Evolutionary conservation across 2,329 filamentous ascomycete genomes (phyloP).

Genomic region (Ciborinia camelliae): DNA sequence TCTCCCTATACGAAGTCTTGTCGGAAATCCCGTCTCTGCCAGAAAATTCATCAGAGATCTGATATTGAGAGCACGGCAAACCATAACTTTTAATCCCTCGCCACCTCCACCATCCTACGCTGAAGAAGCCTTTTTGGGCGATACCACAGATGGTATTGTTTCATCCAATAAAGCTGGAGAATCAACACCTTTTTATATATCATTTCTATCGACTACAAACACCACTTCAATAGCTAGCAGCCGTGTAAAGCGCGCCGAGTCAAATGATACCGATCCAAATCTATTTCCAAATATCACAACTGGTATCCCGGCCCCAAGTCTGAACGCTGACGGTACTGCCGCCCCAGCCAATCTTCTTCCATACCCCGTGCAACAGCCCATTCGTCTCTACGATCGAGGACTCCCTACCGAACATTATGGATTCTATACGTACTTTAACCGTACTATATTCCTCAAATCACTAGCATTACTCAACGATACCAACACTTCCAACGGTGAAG

Average conservation of each 20-base stretch:
- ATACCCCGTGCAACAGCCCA: slow-evolving; percentile 67
- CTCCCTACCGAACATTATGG: slow-evolving; percentile 81
- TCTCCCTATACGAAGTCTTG: slow-evolving; percentile 27
- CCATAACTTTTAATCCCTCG: slow-evolving; percentile 43
- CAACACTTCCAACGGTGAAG: slow-evolving; percentile 41
- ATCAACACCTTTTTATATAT: slow-evolving; percentile 84
- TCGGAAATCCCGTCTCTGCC: slow-evolving; percentile 37
- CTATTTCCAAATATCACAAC: slow-evolving; percentile 44
- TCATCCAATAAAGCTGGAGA: slow-evolving; percentile 72
- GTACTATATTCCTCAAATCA: slow-evolving; percentile 76
- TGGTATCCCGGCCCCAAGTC: slow-evolving; percentile 60
- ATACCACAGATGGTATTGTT: slow-evolving; percentile 74
- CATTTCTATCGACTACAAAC: slow-evolving; percentile 54
- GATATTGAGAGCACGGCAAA: slow-evolving; percentile 36
- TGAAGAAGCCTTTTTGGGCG: slow-evolving; percentile 79
- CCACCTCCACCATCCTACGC: slow-evolving; percentile 45
- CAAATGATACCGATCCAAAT: slow-evolving; percentile 21
- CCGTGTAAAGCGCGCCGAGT: slow-evolving; percentile 20
- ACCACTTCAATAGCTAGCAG: slow-evolving; percentile 34
- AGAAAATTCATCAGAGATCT: slow-evolving; percentile 35
- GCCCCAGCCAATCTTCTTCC: slow-evolving; percentile 71
- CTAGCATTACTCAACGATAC: slow-evolving; percentile 46
- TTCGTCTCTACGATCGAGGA: slow-evolving; percentile 82
- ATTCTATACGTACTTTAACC: slow-evolving; percentile 90
- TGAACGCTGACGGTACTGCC: slow-evolving; percentile 67